Evolutionary conservation across 352 stramenopile genomes (phyloP).

Genomic region (Phytophthora pini): DNA sequence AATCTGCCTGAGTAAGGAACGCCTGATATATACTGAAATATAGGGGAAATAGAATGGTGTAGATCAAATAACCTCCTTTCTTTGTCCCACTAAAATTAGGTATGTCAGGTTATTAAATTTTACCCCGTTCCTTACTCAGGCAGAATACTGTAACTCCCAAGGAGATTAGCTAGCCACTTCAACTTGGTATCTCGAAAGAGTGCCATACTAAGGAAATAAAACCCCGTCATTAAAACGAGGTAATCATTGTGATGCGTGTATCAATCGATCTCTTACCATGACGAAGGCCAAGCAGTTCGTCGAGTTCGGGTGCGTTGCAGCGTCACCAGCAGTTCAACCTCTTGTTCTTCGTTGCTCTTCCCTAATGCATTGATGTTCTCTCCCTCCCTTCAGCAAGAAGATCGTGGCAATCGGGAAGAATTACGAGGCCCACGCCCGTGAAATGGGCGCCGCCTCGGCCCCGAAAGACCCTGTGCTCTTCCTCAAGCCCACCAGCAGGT

Average conservation of each 20-base stretch:
- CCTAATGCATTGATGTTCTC: not conserved
- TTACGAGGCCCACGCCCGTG: slow-evolving; percentile 80
- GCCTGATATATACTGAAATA: too few species aligned
- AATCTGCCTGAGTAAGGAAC: too few species aligned
- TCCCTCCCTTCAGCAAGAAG: slow-evolving; percentile 61
- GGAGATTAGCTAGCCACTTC: not conserved
- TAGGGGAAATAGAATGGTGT: too few species aligned
- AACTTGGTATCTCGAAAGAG: slow-evolving; percentile 13
- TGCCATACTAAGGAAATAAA: slow-evolving; percentile 7
- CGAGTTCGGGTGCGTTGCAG: slow-evolving; percentile 44
- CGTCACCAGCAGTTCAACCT: not conserved
- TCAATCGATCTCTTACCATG: not conserved
- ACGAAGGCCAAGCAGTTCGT: slow-evolving; percentile 65
- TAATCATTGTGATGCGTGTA: not conserved
- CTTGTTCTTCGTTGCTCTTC: not conserved
- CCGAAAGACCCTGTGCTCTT: slow-evolving; percentile 83
- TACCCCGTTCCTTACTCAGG: too few species aligned
- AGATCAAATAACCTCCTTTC: too few species aligned
- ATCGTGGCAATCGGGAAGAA: slow-evolving; percentile 88
- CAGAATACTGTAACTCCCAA: too few species aligned
- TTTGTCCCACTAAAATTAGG: too few species aligned
- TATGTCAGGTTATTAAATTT: too few species aligned
- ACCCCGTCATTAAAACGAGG: not conserved
- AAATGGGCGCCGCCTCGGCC: slow-evolving; percentile 72
- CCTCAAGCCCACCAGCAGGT: slow-evolving; percentile 82